Conservation (phyloP, 176 grass and related monocot genomes). For the Oryza australiensis region DNA sequence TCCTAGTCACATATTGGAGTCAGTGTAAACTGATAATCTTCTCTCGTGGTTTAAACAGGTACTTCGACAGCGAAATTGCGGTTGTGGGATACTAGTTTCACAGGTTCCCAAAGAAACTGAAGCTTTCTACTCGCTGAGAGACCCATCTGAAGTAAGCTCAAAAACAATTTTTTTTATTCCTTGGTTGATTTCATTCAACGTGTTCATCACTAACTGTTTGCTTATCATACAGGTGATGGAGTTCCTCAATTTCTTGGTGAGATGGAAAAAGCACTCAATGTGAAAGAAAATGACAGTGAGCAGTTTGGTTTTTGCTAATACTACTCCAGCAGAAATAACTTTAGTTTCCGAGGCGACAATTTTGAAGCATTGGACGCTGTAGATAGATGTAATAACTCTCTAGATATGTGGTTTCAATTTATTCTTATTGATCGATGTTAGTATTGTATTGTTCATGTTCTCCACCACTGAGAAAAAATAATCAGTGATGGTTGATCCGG, state of each 20-base stretch:
- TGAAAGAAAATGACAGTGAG: background rate
- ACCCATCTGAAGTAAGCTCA: constrained; percentile 71
- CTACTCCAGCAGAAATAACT: background rate
- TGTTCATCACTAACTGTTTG: constrained; percentile 7
- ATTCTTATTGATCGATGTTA: constrained; percentile 32
- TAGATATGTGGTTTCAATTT: constrained; percentile 12
- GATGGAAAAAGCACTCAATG: constrained; percentile 60
- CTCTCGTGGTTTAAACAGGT: constrained; percentile 38
- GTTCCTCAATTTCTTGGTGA: constrained; percentile 73
- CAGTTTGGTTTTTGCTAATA: background rate
- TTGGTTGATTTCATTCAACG: background rate
- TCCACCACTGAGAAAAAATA: background rate
- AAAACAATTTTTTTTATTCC: background rate
- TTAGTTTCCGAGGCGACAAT: constrained; percentile 24
- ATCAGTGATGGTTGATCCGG: background rate
- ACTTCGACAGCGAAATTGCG: constrained; percentile 57
- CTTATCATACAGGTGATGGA: constrained; percentile 57
- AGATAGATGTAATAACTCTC: constrained; percentile 16
- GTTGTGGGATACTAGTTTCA: constrained; percentile 81
- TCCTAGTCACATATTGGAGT: background rate
- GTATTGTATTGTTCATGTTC: background rate
- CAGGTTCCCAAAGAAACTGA: constrained; percentile 73
- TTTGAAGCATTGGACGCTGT: constrained; percentile 38
- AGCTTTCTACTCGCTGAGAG: constrained; percentile 84
- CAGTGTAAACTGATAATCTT: background rate